Evolutionary conservation across 192 early-diverging fungal genomes (phyloP), one percentile per base, ranked within the genome.

Genomic region (Coemansia sp.): DNA sequence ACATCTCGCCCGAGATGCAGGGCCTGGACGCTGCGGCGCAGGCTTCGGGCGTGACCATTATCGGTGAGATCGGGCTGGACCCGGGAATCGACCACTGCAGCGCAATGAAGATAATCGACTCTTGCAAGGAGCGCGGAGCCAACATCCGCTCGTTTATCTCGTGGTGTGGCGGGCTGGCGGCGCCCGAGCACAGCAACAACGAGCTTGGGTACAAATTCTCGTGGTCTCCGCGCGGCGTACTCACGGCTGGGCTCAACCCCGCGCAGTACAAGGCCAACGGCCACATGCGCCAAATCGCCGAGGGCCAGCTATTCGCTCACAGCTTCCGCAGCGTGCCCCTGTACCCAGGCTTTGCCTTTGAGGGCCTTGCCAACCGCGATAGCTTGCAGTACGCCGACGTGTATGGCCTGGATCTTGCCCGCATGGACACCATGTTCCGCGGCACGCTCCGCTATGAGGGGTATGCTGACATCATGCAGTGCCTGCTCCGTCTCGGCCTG

Each of bases 31-130:
- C 82, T 34, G 84, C 80, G 5, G 97, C 97, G 6, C 84, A 87
- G 62, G 81, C 85, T 33, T 88, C 93, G 15, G 87, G 85, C 2
- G 87, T 99, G 15, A 90, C 90, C 19, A 87, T 98, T 52, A 85
- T 99, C 72, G 98, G 98, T 76, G 97, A 99, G 80, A 93, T 99
- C 56, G 97, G 97, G 9, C 82, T 99, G 52, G 97, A 99, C 80
- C 97, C 97, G 4, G 97, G 93, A 62, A 97, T 99, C 63, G 97
- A 99, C 68, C 97, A 99, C 68, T 84, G 95, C 81, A 92, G 90
- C 44, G 95, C 95, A 15, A 94, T 98, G 87, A 93, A 94, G 69
- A 87, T 93, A 53, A 95, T 99, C 58, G 90, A 97, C 50, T 87
- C 91, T 46, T 92, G 91, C 29, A 88, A 93, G 46, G 67, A 72